Evolutionary conservation across 1,284 basidiomycete species (phyloP).

Genomic region (Ustilago lituana): DNA sequence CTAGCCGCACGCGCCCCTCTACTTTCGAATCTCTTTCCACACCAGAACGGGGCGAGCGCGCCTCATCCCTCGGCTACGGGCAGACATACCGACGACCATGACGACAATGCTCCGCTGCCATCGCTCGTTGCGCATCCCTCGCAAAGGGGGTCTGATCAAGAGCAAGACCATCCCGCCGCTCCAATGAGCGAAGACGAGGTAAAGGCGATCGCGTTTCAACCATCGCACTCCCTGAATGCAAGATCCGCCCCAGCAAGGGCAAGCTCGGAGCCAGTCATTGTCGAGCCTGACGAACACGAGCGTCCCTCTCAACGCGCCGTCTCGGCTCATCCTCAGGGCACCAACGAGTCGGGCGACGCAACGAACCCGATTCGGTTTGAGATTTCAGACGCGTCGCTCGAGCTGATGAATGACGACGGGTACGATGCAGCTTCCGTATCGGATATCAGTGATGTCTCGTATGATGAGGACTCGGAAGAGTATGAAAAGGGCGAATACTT

Average conservation of each 20-base stretch:
- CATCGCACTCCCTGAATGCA: background rate
- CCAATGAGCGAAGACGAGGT: constrained; percentile 28
- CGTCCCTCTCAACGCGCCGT: constrained; percentile 4
- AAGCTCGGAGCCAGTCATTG: constrained; percentile 11
- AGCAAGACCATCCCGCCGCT: background rate
- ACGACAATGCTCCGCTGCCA: constrained; percentile 13
- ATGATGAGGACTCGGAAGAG: constrained; percentile 22
- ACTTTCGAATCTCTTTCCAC: background rate
- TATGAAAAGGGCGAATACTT: constrained; percentile 6
- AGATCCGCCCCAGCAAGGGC: constrained; percentile 1
- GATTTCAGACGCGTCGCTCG: constrained; percentile 5
- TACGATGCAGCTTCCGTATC: constrained; percentile 8
- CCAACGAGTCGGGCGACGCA: background rate
- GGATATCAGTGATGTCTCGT: constrained; percentile 22
- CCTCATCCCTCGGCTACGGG: background rate
- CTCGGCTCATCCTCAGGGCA: constrained; percentile 6
- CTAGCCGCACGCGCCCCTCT: background rate
- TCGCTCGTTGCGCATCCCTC: constrained; percentile 1
- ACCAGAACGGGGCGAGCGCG: background rate
- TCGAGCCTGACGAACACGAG: constrained; percentile 1
- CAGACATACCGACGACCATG: too few species aligned
- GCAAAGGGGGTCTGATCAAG: background rate
- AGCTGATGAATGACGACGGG: background rate
- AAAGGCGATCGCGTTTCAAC: constrained; percentile 12
- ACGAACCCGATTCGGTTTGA: constrained; percentile 13